Evolutionary conservation across 495 filamentous ascomycete genomes (phyloP), one percentile per base, ranked within the genome.

Genomic region (Aspergillus steynii): DNA sequence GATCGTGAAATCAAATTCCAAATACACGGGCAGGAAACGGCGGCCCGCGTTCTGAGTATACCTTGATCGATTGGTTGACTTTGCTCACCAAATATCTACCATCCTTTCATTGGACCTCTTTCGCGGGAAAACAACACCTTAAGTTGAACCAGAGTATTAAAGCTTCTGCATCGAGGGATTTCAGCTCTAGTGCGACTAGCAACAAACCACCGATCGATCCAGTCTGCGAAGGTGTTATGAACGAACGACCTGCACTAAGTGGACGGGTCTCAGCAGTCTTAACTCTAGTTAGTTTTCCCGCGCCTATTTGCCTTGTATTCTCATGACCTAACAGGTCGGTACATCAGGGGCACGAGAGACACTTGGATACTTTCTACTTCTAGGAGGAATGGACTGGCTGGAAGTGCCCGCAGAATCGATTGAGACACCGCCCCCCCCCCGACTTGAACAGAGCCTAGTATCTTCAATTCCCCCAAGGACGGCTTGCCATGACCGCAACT

Each of bases 1-100:
- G 82, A 84, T 96, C 12, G 92, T 97, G 59, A 97, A 97, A 82
- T 75, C 85, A 4, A 89, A 81, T 63, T 93, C 90, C 26, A 98
- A 93, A 73, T 99, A 95, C 69, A 98, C 95, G 2, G 95, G 95
- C 26, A 83, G 93, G 65, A 96, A 90, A 73, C 80, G 95, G 71
- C 82, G 88, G n/a, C 73, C 77, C 14, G 78, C 74, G 4, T 87
- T 85, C 57, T 86, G 69, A 80, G 61, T 31, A 42, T 31, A 29
- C 29, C 6, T 55, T 15, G 50, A 46, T 50, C 46, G 51, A 61
- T 60, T 42, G 37, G 10, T 12, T 14, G 37, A 14, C 37, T 42
- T 42, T 42, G 37, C 37, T 12, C 9, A 42, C 37, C 37, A 42
- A 42, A 42, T 42, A 0, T 12, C 10, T 15, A 20, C 37, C 9